Evolutionary conservation across 257 asterid genomes (phyloP), one percentile per base, ranked within the genome.

Genomic region (Jacaranda mimosifolia): DNA sequence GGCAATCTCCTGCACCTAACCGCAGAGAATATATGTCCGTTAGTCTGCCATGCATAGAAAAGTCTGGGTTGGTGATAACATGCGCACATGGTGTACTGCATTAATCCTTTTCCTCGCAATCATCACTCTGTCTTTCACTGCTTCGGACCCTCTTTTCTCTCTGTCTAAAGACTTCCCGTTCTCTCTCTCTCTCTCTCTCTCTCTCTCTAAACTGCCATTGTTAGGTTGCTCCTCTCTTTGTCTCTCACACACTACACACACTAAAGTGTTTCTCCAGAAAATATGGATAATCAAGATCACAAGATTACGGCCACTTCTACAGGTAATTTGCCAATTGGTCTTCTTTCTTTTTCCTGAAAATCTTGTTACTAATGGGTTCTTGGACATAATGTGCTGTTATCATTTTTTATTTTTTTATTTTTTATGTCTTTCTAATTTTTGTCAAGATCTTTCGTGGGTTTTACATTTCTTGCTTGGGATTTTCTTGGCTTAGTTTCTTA

Each of bases 21-120:
- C 79, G 78, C 76, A 75, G 79, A 45, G 14, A 26, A 83, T 76
- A 18, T 0, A 12, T 68, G 55, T 53, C 62, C 63, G 38, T 51
- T 59, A 70, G 83, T 66, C 70, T 48, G 60, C 83, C 84, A 79
- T 82, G 86, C 82, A 79, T 68, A 63, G 58, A 73, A 85, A 79
- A 85, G 67, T 76, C 68, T 18, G 60, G 81, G 84, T 26, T 48
- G 21, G 55, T 79, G 88, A 77, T 85, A 80, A 85, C 85, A 80
- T 85, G 87, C 83, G 88, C 86, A 84, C 88, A 86, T 84, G 86
- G 83, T 49, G 83, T 82, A 69, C 81, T 64, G 74, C 57, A 51
- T 65, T 72, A 19, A 57, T 78, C 68, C 69, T 70, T n/a, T 74
- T 69, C 45, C 74, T 71, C 68, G 18, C 76, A 72, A 53, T 74